These are phyloP conservation scores for Zanthoxylum bungeanum DNA, from an alignment of 345 rosid genomes.

Conservation along the genomic window DNA sequence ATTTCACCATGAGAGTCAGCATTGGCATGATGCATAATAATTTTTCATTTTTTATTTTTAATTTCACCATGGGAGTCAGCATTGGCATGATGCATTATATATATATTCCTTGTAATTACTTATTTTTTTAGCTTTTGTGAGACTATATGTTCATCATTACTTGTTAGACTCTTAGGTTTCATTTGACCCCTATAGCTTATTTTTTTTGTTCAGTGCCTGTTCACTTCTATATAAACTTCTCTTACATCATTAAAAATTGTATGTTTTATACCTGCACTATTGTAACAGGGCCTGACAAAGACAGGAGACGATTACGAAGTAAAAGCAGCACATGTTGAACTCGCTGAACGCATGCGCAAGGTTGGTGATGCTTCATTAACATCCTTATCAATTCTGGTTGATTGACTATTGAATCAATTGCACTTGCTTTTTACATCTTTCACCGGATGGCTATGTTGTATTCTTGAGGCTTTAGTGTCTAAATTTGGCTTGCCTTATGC, in stretches of 20 bases:
- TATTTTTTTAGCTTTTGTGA: not conserved
- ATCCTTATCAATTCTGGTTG: not conserved
- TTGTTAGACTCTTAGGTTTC: not conserved
- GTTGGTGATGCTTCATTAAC: conserved; percentile 34
- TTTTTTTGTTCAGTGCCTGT: not conserved
- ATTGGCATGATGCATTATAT: conserved; percentile 6
- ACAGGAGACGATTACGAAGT: conserved; percentile 95
- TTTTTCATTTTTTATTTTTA: no score
- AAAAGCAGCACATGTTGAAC: conserved; percentile 94
- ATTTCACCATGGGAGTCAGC: not conserved
- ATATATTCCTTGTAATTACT: not conserved
- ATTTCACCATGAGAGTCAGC: not conserved
- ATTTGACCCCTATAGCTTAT: not conserved
- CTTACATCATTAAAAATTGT: not conserved
- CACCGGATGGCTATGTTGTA: not conserved
- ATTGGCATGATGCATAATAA: conserved; percentile 6
- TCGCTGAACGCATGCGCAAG: conserved; percentile 99
- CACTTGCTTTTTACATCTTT: conserved; percentile 1
- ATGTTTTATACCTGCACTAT: conserved; percentile 13
- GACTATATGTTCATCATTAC: not conserved
- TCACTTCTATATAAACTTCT: not conserved
- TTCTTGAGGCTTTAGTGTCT: not conserved
- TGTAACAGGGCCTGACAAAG: conserved; percentile 86
- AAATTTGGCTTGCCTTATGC: not conserved
- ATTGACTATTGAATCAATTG: not conserved